Base-by-base conservation (phyloP, 2,329 filamentous ascomycete species). In the Cladophialophora chaetospira region DNA sequence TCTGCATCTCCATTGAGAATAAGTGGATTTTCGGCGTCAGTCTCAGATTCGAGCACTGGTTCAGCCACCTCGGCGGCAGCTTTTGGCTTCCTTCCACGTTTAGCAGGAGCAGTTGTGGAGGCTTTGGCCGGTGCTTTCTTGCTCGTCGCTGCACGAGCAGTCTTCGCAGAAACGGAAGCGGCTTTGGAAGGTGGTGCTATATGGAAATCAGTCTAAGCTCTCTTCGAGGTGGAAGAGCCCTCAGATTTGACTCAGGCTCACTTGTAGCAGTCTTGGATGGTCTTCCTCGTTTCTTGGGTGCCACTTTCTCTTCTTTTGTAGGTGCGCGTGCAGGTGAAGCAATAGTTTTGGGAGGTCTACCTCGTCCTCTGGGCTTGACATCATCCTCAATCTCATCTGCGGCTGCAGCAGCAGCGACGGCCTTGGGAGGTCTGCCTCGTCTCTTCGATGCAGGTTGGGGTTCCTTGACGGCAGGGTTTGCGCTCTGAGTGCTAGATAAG, bases 401-500 rank as follows among this genome's bases (percentile, higher is more conserved):
- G 11, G 44, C 10, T 11, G 29, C 19, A 45, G 40, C 15, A 19
- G 47, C 29, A 13, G 57, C 28, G 13, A 40, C 46, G 10, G 43
- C 28, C 36, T 53, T 58, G 31, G 35, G 23, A 15, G 50, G 55
- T 52, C 51, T 50, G 17, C 52, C 56, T 21, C 47, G 46, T 28
- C 42, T 53, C 29, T 50, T 48, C 31, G 19, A 36, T n/a, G 38
- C 36, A 38, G n/a, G 26, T 21, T 33, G 25, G 11, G 4, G 5
- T 52, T 59, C 19, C 13, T 26, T 28, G 21, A 36, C 33, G 40
- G 44, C 31, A 26, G 48, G 11, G 10, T 2, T 40, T 40, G 51
- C 43, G 31, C 25, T 46, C 46, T 53, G 47, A 31, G 45, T 45
- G 36, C 40, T 42, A 38, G 50, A 50, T 53, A 54, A 53, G 49